Conservation (phyloP, 208 protist genomes). For the Trypanosoma melophagium region DNA sequence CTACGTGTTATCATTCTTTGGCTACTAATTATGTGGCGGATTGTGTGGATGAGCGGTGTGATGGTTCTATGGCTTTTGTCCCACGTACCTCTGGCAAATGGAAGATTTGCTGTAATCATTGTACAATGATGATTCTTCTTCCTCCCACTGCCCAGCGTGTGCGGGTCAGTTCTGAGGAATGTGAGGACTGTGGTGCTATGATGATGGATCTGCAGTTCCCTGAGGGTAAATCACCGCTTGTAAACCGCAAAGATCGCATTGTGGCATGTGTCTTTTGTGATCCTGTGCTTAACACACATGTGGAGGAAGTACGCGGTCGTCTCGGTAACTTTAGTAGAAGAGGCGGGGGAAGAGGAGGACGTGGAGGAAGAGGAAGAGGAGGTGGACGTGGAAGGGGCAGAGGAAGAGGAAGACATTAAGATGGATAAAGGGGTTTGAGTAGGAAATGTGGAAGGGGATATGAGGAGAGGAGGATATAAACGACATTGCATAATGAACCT, state of each 20-base stretch:
- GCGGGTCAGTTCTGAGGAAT: slow-evolving; percentile 73
- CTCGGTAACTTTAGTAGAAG: slow-evolving; percentile 60
- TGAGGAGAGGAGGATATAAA: slow-evolving; percentile 17
- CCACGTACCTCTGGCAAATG: slow-evolving; percentile 82
- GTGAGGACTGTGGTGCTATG: slow-evolving; percentile 72
- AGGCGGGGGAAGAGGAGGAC: slow-evolving; percentile 26
- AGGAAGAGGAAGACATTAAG: slow-evolving; percentile 20
- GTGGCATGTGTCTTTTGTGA: slow-evolving; percentile 83
- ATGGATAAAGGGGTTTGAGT: no score
- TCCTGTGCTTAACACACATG: slow-evolving; percentile 48
- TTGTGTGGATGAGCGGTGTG: slow-evolving; percentile 73
- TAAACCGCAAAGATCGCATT: slow-evolving; percentile 72
- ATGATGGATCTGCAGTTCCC: slow-evolving; percentile 79
- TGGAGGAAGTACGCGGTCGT: slow-evolving; percentile 73
- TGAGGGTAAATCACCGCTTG: slow-evolving; percentile 75
- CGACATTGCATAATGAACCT: no score
- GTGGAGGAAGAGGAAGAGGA: slow-evolving; percentile 31
- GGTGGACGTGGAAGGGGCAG: slow-evolving; percentile 24
- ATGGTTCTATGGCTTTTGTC: slow-evolving; percentile 87
- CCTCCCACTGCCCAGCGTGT: slow-evolving; percentile 82
- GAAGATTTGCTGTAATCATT: slow-evolving; percentile 88
- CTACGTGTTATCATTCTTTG: slow-evolving; percentile 87
- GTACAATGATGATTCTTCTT: slow-evolving; percentile 88
- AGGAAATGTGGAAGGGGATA: slow-evolving; percentile 26
- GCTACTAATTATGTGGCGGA: slow-evolving; percentile 88